These are phyloP conservation scores for Claviceps maximensis DNA, from an alignment of 2,329 filamentous ascomycete species.

Conservation along the genomic window DNA sequence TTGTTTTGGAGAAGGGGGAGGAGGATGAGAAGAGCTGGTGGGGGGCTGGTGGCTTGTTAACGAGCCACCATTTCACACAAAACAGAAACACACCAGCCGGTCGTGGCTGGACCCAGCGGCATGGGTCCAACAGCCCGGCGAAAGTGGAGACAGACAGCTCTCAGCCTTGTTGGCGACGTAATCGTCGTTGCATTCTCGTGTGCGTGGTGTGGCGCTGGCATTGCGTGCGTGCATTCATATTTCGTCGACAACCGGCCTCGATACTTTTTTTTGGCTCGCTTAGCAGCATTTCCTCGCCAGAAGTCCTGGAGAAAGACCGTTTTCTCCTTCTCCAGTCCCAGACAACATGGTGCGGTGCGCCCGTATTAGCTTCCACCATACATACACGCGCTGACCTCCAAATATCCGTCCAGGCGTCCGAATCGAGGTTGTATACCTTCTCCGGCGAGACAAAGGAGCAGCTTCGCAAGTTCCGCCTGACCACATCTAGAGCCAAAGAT, in stretches of 20 bases:
- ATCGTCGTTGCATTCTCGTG: not conserved
- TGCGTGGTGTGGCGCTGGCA: no score
- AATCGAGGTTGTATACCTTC: conserved; percentile 85
- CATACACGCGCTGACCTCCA: not conserved
- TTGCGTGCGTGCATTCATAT: not conserved
- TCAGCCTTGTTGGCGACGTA: not conserved
- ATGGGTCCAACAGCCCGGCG: not conserved
- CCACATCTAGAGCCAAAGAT: conserved; percentile 73
- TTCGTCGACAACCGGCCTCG: not conserved
- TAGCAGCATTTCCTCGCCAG: not conserved
- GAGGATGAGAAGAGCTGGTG: no score
- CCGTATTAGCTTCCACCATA: not conserved
- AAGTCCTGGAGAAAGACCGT: not conserved
- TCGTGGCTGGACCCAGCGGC: no score
- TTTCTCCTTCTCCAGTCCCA: not conserved
- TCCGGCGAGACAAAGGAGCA: conserved; percentile 79
- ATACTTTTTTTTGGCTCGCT: not conserved
- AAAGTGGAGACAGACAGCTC: not conserved
- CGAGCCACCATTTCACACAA: no score
- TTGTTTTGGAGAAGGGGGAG: no score
- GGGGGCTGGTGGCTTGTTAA: no score
- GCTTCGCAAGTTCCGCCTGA: conserved; percentile 86
- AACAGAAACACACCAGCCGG: no score
- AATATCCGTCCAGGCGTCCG: conserved; percentile 38
- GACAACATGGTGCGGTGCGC: not conserved